Base-by-base conservation (phyloP, 768 basidiomycete genomes). In the Gymnopilus junonius region DNA sequence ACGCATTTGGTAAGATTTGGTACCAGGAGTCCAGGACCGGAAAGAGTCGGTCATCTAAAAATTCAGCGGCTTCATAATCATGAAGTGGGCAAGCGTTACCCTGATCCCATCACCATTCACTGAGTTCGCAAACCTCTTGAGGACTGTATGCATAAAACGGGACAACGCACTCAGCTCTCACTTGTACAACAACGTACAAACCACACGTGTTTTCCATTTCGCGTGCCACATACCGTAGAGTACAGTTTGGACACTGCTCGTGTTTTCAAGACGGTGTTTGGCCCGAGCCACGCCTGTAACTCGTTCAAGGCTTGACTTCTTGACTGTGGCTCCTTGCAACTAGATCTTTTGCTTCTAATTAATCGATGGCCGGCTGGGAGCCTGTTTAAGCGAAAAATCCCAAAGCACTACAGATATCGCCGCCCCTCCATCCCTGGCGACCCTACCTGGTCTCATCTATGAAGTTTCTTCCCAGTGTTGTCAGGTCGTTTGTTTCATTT, bases 391-490 rank as follows among this genome's bases (percentile, higher is more conserved):
- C 5, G n/a, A 29, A 29, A 15, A 29, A n/a, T 51, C 29, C 10
- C 48, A 32, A 32, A 29, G 29, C 17, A n/a, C 31, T n/a, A 42
- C 59, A 61, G 53, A 27, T 45, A 55, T 61, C 51, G 48, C 59
- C 59, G 59, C 39, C 20, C n/a, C 43, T 32, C 20, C 40, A 32
- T 54, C 59, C 59, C 59, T 61, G 59, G n/a, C n/a, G n/a, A n/a
- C n/a, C n/a, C n/a, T n/a, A n/a, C n/a, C 20, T 37, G 8, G n/a
- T 31, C 4, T n/a, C 21, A 2, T 51, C 46, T 25, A 15, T 51
- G 48, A n/a, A 48, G 14, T 4, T 40, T 20, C 23, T 51, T 54
- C 59, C 21, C 29, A 31, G 23, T 61, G 39, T 27, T 45, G 42
- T 58, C 43, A 20, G 29, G 17, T 43, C 29, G 39, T 46, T n/a